Percentiles rank a stretch among this genome's conserved stretches.
Conservation (phyloP, 2,329 filamentous ascomycete species). For the Aspergillus latus region DNA sequence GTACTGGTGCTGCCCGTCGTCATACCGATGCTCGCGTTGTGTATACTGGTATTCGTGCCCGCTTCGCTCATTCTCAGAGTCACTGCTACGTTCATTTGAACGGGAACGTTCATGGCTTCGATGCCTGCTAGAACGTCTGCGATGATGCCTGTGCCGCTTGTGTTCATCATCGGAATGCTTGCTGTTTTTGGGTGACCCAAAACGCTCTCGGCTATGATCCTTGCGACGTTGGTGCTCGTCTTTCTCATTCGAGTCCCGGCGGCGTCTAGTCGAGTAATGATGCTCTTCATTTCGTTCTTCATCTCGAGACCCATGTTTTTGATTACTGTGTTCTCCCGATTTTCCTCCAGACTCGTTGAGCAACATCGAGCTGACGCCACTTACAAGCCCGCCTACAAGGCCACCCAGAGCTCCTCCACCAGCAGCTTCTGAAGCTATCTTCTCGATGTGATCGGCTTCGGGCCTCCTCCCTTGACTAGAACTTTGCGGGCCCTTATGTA, state of each 20-base stretch:
- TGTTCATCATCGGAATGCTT: constrained; percentile 4
- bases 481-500: constrained; percentile 58
- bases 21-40: background rate
- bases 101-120: constrained; percentile 7
- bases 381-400: constrained; percentile 67
- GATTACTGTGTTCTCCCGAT: background rate
- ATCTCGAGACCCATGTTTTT: constrained; percentile 13
- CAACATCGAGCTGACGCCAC: constrained; percentile 58
- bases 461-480: constrained; percentile 22
- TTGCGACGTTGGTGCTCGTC: constrained; percentile 6
- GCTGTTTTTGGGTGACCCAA: background rate
- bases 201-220: constrained; percentile 17
- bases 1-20: constrained; percentile 2
- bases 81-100: constrained; percentile 1
- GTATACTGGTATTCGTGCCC: background rate
- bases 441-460: constrained; percentile 42
- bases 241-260: background rate
- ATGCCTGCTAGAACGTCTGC: constrained; percentile 2
- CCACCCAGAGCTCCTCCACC: constrained; percentile 67
- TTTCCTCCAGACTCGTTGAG: constrained; percentile 52
- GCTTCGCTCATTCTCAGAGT: background rate
- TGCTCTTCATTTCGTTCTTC: background rate
- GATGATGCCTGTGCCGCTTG: constrained; percentile 1
- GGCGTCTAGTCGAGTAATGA: background rate
- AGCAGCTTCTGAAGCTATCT: constrained; percentile 59